Base-by-base conservation (phyloP, 73 alveolate species). In the Paramecium caudatum region DNA sequence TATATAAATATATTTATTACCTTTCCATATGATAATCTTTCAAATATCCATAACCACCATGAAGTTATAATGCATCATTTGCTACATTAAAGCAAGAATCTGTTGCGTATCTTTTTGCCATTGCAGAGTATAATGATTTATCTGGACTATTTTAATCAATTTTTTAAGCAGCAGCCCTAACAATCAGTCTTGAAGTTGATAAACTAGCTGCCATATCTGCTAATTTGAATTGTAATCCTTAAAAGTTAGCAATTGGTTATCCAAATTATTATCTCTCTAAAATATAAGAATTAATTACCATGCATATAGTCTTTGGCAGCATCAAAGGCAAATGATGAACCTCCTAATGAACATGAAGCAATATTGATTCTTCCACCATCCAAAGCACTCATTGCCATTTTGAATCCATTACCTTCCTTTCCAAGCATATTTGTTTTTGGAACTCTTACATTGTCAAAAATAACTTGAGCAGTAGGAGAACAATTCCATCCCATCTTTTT, bases 341-440 rank as follows among this genome's bases (percentile, higher is more conserved):
- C 97, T 36, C 99, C 98, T 3, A 96, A 88, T 34, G 94, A 82
- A 69, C 97, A 91, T 32, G 95, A 70, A 15, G 98, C 96, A 50
- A 96, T 96, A 46, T 96, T 96, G 12, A 96, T 80, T 81, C 99
- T 90, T 0, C 99, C 99, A 3, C 99, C 99, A 82, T 96, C 98
- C 15, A 96, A 91, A 43, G 97, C 99, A 33, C 92, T 45, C 94
- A 96, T 90, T 2, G 99, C 99, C 47, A 96, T 95, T 74, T 96
- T 95, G 86, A 96, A 94, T 9, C 99, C 99, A 5, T 82, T 61
- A 15, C 99, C 99, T 41, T 74, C 43, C 45, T 90, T 63, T 3
- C 97, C 96, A 36, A 96, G 46, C 6, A 96, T 32, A 41, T 96
- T 91, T 3, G 88, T 91, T 82, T 91, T 82, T 12, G 98, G 99